Evolutionary conservation across 202 grass and related monocot genomes (phyloP).

Genomic region (Setaria italica): DNA sequence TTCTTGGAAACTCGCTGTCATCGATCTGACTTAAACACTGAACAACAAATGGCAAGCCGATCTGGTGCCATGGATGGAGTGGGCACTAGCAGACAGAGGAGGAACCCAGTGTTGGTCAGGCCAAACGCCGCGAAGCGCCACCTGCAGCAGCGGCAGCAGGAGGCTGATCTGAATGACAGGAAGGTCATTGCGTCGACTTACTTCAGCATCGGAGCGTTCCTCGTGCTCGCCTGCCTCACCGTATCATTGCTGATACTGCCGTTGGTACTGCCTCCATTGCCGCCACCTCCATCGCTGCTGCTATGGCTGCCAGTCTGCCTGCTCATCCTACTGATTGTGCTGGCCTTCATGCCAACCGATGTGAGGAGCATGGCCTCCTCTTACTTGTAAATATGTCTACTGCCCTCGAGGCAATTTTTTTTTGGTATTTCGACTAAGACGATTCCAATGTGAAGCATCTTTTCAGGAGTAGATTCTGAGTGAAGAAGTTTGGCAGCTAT

Average conservation of each 20-base stretch:
- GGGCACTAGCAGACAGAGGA: background rate
- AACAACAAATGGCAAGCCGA: background rate
- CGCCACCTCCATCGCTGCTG: conserved; percentile 68
- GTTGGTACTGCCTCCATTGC: conserved; percentile 71
- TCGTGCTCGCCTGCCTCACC: conserved; percentile 66
- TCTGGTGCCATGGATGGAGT: conserved; percentile 27
- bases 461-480: conserved; percentile 33
- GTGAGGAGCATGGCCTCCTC: conserved; percentile 61
- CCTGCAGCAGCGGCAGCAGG: conserved; percentile 27
- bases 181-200: conserved; percentile 50
- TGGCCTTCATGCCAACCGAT: conserved; percentile 81
- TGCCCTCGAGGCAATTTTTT: background rate
- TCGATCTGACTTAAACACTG: background rate
- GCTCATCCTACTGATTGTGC: conserved; percentile 59
- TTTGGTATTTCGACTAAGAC: conserved; percentile 28
- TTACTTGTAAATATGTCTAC: conserved; percentile 56
- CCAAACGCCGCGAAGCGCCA: conserved; percentile 24
- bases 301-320: conserved; percentile 64
- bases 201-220: conserved; percentile 57
- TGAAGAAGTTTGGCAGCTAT: conserved; percentile 17
- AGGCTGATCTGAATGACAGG: conserved; percentile 36
- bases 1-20: background rate
- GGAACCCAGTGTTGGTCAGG: conserved; percentile 14
- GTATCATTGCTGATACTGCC: conserved; percentile 73
- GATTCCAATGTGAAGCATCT: conserved; percentile 28